These are phyloP conservation scores for Ensete ventricosum DNA, from an alignment of 176 grass and related monocot species.

Conservation along the genomic window DNA sequence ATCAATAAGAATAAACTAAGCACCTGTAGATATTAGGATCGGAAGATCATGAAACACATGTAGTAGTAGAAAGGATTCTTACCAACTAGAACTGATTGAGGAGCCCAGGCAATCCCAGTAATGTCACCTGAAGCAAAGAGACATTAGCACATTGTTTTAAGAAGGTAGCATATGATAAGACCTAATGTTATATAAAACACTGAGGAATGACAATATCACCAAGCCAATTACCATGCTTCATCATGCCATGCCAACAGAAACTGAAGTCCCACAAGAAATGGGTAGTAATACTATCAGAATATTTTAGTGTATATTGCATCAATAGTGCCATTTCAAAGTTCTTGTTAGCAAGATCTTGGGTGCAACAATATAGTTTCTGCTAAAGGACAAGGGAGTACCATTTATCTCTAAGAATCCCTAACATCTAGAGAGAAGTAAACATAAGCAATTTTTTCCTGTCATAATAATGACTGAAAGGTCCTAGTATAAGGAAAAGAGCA, in stretches of 20 bases:
- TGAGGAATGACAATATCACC: not conserved
- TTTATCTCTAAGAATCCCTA: too few species aligned
- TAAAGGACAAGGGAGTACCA: too few species aligned
- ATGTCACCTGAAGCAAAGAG: conserved; percentile 53
- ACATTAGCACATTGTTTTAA: not conserved
- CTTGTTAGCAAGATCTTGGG: too few species aligned
- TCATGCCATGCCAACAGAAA: not conserved
- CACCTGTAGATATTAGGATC: not conserved
- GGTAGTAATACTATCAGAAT: too few species aligned
- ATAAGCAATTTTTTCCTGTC: too few species aligned
- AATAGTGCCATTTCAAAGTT: too few species aligned
- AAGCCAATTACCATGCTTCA: not conserved
- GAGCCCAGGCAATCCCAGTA: conserved; percentile 68
- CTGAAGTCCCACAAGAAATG: too few species aligned
- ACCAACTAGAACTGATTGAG: conserved; percentile 51
- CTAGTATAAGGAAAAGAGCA: too few species aligned
- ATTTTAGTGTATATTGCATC: too few species aligned
- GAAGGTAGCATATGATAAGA: not conserved
- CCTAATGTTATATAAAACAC: not conserved
- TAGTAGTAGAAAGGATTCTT: conserved; percentile 17
- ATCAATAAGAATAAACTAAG: not conserved
- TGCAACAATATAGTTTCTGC: too few species aligned
- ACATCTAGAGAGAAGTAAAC: too few species aligned
- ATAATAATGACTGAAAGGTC: too few species aligned
- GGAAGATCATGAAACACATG: not conserved